Base-by-base conservation (phyloP, 306 rosid genomes). In the Malus orientalis region DNA sequence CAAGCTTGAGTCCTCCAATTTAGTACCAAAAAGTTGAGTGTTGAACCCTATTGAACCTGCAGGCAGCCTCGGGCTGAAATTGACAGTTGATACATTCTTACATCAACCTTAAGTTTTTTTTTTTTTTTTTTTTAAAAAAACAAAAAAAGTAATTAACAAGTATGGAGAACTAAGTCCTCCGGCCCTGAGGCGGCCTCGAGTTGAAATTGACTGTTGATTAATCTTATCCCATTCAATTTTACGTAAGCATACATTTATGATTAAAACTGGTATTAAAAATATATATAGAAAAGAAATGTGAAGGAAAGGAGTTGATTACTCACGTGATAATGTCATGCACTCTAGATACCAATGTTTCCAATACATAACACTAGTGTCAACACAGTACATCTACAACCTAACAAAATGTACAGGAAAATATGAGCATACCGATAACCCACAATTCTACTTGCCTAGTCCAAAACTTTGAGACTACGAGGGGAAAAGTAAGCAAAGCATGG, bases 1-100 rank as follows among this genome's bases (percentile, higher is more conserved):
- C 97, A 92, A 90, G 79, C 81, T 92, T 57, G 99, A 95, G 71
- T 47, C 57, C 74, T 88, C 91, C 82, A 92, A 70, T 82, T 90
- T 87, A 55, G 97, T 78, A 80, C 97, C 97, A 82, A 95, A 92
- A 25, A 80, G 87, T 78, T 57, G 64, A 68, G 97, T 89, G 67
- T 47, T 66, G 70, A 89, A 88, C 82, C 79, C 67, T 82, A 95
- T 87, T 66, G 93, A 87, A 82, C 99, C 99, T 71, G 99, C 93
- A 68, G 93, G 85, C 81, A 95, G 91, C 90, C 88, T 90, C 8
- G 99, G 98, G 86, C 97, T 92, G 95, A 81, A 84, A 87, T 77
- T 58, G 83, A 92, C 77, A 85, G 79, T 22, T 15, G 44, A 61
- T 73, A 71, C 42, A 64, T 29, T 38, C 40, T 47, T 60, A 81